phyloP scores from a whole-genome alignment of 202 grass and related monocot genomes.

The Schoenoplectus tabernaemontani region DNA sequence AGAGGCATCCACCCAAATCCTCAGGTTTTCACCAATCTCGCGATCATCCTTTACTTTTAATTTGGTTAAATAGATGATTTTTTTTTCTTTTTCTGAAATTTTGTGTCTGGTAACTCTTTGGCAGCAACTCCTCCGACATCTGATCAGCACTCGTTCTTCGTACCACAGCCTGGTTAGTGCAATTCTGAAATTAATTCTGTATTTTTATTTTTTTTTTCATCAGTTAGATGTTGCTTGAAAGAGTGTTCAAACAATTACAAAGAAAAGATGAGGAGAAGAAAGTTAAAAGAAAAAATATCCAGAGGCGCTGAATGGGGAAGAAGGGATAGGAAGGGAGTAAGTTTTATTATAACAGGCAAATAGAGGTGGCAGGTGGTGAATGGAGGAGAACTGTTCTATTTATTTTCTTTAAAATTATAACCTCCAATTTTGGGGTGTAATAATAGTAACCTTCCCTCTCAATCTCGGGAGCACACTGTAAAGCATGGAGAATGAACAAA shows the following conservation, averaged over 20 bases:
- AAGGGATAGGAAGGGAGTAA: too few species aligned
- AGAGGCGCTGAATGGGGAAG: too few species aligned
- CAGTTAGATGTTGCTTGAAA: constrained; percentile 24
- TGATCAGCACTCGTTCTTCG: constrained; percentile 7
- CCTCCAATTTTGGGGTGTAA: too few species aligned
- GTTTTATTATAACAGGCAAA: too few species aligned
- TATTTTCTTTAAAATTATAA: too few species aligned
- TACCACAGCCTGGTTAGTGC: constrained; percentile 12
- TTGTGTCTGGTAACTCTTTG: not conserved
- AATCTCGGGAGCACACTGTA: too few species aligned
- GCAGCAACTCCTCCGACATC: not conserved
- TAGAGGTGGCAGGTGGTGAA: too few species aligned
- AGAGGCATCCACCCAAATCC: constrained; percentile 44
- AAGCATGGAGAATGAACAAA: too few species aligned
- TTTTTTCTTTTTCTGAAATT: not conserved
- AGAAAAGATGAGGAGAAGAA: not conserved
- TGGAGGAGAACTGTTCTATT: too few species aligned
- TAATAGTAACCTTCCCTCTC: too few species aligned
- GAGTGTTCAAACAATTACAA: not conserved
- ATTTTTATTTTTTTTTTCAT: constrained; percentile 33
- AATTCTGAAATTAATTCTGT: constrained; percentile 17
- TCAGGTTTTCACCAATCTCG: constrained; percentile 35
- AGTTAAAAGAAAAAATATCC: too few species aligned
- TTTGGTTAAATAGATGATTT: not conserved
- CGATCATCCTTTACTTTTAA: not conserved